Percentiles rank a stretch among this genome's conserved stretches.
These are phyloP conservation scores for Lyophyllum atratum DNA, from an alignment of 768 basidiomycete genomes.

Conservation along the genomic window DNA sequence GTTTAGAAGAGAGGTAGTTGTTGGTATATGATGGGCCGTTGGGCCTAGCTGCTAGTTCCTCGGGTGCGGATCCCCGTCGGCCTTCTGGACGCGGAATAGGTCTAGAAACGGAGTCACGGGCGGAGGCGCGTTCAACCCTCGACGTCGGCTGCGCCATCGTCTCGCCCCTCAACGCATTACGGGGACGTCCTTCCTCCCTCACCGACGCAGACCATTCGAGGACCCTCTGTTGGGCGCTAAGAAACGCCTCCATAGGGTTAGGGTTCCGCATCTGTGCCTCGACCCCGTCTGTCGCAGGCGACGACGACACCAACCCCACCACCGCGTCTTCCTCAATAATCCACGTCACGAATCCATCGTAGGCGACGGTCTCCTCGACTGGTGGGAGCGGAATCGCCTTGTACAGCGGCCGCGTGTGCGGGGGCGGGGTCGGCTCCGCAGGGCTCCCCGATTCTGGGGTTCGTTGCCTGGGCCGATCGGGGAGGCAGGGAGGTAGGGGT, in stretches of 20 bases:
- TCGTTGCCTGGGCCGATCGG: not conserved
- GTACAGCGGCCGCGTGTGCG: conserved; percentile 9
- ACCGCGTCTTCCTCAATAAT: not conserved
- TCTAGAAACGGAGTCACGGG: too few species aligned
- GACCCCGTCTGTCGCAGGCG: not conserved
- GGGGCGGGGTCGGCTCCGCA: conserved; percentile 2
- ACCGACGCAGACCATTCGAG: too few species aligned
- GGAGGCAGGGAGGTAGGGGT: too few species aligned
- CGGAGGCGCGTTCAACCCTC: too few species aligned
- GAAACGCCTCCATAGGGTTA: not conserved
- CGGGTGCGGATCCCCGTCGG: too few species aligned
- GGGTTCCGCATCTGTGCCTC: not conserved
- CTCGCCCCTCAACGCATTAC: too few species aligned
- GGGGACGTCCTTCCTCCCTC: too few species aligned
- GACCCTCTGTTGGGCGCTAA: too few species aligned
- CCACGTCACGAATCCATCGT: not conserved
- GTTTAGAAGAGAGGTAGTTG: not conserved
- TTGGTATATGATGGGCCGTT: too few species aligned
- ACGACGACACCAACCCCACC: not conserved
- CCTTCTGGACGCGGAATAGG: too few species aligned
- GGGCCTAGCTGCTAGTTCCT: too few species aligned
- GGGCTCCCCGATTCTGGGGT: not conserved
- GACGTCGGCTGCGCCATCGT: too few species aligned
- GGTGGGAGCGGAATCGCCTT: conserved; percentile 10
- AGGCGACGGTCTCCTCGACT: not conserved